Conservation (phyloP, 768 basidiomycete genomes). For the Dacryopinax primogenitus region DNA sequence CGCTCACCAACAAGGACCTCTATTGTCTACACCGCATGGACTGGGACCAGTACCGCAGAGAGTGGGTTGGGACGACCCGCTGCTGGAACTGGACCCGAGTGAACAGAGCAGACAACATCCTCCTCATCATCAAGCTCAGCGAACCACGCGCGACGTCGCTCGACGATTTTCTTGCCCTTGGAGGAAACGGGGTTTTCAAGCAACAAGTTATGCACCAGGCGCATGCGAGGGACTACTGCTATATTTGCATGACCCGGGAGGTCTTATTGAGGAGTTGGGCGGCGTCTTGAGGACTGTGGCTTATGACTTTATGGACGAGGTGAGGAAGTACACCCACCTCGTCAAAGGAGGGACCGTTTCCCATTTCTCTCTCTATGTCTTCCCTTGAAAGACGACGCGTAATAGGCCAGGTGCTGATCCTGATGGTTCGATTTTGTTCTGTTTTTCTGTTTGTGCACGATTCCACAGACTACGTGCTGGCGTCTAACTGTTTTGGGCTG, state of each 20-base stretch:
- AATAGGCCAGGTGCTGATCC: too few species aligned
- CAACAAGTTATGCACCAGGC: too few species aligned
- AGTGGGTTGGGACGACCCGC: neutral
- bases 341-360: neutral
- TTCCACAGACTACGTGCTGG: too few species aligned
- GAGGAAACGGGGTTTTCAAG: too few species aligned
- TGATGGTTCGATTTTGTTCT: too few species aligned
- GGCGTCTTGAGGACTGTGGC: neutral
- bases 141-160: too few species aligned
- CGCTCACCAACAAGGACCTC: neutral
- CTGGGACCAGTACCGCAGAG: neutral
- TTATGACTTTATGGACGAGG: neutral
- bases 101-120: neutral
- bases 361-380: neutral
- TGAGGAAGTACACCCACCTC: neutral
- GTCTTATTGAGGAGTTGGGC: neutral
- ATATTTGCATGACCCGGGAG: too few species aligned
- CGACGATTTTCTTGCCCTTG: too few species aligned
- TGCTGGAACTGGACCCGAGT: neutral
- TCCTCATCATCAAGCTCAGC: neutral
- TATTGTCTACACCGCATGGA: neutral
- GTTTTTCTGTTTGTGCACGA: too few species aligned
- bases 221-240: too few species aligned
- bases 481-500: too few species aligned
- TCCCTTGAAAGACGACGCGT: too few species aligned